These are phyloP conservation scores for Dalechampia spathulata DNA, from an alignment of 441 rosid genomes.

Conservation along the genomic window DNA sequence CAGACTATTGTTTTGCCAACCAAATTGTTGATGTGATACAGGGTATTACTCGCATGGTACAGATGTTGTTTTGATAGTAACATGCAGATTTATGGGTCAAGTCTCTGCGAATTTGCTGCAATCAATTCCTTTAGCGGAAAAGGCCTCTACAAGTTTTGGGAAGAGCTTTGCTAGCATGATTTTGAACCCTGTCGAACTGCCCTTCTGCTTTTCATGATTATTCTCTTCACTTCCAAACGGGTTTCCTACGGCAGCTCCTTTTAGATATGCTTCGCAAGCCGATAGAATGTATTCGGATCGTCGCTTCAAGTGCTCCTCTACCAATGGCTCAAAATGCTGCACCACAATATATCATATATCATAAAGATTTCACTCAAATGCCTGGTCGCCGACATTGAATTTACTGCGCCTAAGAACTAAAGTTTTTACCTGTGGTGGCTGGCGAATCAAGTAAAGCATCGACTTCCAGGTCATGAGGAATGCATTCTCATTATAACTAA, in stretches of 20 bases:
- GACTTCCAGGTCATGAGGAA: conserved; percentile 81
- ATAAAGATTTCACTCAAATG: too few relatives aligned
- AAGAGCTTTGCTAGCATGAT: conserved; percentile 82
- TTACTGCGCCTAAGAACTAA: too few relatives aligned
- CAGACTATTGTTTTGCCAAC: too few relatives aligned
- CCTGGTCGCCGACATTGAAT: too few relatives aligned
- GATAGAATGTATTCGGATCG: conserved; percentile 36
- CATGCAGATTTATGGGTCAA: too few relatives aligned
- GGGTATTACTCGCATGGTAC: too few relatives aligned
- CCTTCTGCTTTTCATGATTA: conserved; percentile 30
- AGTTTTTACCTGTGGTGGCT: conserved; percentile 67
- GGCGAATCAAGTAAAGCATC: conserved; percentile 64
- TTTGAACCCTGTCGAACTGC: conserved; percentile 77
- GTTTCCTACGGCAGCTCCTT: conserved; percentile 53
- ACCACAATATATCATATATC: neutral
- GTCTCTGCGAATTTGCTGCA: conserved; percentile 35
- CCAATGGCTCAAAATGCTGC: conserved; percentile 82
- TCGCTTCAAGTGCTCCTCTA: conserved; percentile 61
- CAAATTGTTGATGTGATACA: too few relatives aligned
- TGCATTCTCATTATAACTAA: conserved; percentile 77
- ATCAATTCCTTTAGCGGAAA: conserved; percentile 57
- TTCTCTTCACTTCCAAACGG: conserved; percentile 17
- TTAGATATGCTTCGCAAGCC: conserved; percentile 70
- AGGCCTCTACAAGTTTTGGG: conserved; percentile 67
- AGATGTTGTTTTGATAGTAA: too few relatives aligned